These are phyloP conservation scores for Arthrobotrys conoides DNA, from an alignment of 2,329 filamentous ascomycete genomes.

Conservation along the genomic window DNA sequence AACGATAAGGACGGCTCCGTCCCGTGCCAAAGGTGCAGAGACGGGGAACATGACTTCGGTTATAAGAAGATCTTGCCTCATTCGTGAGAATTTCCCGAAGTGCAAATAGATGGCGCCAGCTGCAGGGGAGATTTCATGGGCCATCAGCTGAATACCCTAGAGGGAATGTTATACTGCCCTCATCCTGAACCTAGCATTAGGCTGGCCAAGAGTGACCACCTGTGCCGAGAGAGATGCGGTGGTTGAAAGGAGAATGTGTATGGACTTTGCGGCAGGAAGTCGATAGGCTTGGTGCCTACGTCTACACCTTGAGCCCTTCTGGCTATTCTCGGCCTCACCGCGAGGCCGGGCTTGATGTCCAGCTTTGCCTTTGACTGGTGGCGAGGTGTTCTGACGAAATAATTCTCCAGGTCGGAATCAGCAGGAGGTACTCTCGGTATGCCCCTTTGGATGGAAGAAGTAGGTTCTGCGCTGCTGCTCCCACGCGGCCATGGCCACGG, in stretches of 20 bases:
- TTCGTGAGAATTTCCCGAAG: conserved; percentile 17
- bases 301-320: conserved; percentile 4
- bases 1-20: conserved; percentile 13
- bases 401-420: background rate
- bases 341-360: background rate
- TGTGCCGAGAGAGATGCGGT: conserved; percentile 16
- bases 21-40: conserved; percentile 3
- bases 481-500: background rate
- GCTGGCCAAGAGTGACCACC: background rate
- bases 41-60: conserved; percentile 8
- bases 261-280: background rate
- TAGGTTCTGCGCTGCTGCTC: background rate
- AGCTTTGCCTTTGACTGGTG: conserved; percentile 1
- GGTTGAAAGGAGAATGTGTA: conserved; percentile 56
- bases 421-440: conserved; percentile 9
- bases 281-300: conserved; percentile 8
- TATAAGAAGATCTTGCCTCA: conserved; percentile 12
- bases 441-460: background rate
- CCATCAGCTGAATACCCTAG: background rate
- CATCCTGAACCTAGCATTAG: conserved; percentile 8
- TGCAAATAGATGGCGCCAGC: background rate
- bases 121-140: conserved; percentile 1
- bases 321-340: conserved; percentile 1
- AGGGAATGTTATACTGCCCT: background rate
- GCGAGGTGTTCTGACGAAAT: background rate